These are phyloP conservation scores for Cystofilobasidium macerans DNA, from an alignment of 768 basidiomycete genomes.

Conservation along the genomic window DNA sequence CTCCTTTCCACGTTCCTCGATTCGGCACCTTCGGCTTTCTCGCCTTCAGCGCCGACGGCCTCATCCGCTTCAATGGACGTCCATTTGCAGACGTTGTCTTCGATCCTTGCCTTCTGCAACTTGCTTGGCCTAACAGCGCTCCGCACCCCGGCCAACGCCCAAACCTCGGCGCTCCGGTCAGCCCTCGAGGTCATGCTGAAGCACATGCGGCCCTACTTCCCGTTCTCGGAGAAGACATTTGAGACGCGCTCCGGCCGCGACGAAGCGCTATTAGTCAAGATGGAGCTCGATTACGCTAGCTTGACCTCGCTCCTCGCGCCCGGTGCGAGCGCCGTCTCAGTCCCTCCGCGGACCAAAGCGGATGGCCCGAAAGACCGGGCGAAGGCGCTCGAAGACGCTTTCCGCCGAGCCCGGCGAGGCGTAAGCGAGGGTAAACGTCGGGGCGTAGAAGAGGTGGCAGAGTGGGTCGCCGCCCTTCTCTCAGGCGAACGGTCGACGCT, in stretches of 20 bases:
- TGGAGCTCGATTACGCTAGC: conserved; percentile 29
- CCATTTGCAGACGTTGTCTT: conserved; percentile 39
- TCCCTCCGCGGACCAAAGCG: conserved; percentile 26
- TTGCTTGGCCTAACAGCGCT: background rate
- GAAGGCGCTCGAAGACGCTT: conserved; percentile 15
- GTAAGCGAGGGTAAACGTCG: conserved; percentile 26
- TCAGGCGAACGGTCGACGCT: conserved; percentile 1
- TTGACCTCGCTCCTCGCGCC: conserved; percentile 35
- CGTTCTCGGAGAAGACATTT: conserved; percentile 44
- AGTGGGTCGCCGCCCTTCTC: conserved; percentile 50
- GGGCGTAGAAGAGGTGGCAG: conserved; percentile 33
- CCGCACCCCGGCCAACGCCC: background rate
- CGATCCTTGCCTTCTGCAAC: conserved; percentile 47
- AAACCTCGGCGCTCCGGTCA: background rate
- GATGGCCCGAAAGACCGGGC: conserved; percentile 10
- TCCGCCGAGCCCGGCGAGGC: conserved; percentile 3
- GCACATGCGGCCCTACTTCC: conserved; percentile 75
- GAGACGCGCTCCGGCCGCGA: conserved; percentile 49
- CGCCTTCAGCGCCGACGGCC: conserved; percentile 42
- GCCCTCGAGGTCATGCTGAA: conserved; percentile 50
- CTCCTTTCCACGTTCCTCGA: conserved; percentile 78
- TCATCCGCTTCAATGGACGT: background rate
- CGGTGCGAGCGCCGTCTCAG: background rate
- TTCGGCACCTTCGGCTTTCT: conserved; percentile 69
- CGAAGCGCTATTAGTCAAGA: conserved; percentile 37